Percentiles rank a stretch among this genome's conserved stretches.
These are phyloP conservation scores for Ramaria sp. DNA, from an alignment of 768 basidiomycete species.

Conservation along the genomic window DNA sequence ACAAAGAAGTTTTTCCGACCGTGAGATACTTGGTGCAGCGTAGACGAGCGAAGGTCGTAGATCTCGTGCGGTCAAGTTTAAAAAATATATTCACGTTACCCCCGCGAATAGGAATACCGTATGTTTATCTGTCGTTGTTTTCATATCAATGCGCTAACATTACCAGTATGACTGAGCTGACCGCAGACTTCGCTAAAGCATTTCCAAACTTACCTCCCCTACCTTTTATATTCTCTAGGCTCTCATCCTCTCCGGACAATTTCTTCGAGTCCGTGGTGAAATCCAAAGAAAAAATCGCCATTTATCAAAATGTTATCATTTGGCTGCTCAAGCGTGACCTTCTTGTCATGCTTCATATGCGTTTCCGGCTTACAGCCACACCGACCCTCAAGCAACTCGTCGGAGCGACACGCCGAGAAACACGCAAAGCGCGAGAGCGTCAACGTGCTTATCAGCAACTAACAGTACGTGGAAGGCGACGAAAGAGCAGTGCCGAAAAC, in stretches of 20 bases:
- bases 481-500: slow-evolving; percentile 5
- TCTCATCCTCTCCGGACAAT: slow-evolving; percentile 54
- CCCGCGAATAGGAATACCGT: slow-evolving; percentile 50
- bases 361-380: slow-evolving; percentile 75
- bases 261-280: slow-evolving; percentile 75
- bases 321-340: slow-evolving; percentile 90
- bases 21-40: slow-evolving; percentile 90
- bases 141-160: not conserved
- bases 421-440: not conserved
- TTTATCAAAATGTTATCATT: slow-evolving; percentile 73
- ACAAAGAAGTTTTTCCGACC: slow-evolving; percentile 77
- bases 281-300: slow-evolving; percentile 49
- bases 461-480: not conserved
- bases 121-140: slow-evolving; percentile 21
- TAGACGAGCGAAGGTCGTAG: slow-evolving; percentile 80
- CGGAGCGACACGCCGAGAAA: slow-evolving; percentile 1
- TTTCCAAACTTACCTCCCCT: slow-evolving; percentile 64
- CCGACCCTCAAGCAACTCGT: slow-evolving; percentile 59
- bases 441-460: not conserved
- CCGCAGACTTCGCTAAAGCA: slow-evolving; percentile 44
- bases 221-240: slow-evolving; percentile 58
- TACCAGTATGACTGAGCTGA: slow-evolving; percentile 41
- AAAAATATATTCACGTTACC: slow-evolving; percentile 77
- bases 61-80: slow-evolving; percentile 66
- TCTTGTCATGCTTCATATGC: slow-evolving; percentile 74